Conservation (phyloP, 163 green algal genomes). For the Trebouxia gelatinosa region DNA sequence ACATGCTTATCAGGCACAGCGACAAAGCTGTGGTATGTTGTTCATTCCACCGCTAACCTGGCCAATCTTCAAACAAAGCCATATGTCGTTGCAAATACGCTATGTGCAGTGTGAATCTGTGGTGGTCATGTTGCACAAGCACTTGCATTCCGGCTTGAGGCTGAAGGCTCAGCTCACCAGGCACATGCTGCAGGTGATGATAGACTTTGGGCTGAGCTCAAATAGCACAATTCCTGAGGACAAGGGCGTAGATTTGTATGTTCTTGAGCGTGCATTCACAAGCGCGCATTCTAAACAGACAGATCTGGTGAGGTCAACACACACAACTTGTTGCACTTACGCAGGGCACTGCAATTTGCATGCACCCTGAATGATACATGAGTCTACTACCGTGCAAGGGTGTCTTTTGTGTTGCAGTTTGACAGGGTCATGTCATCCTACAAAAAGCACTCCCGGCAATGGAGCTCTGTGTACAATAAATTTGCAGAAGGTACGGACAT, state of each 20-base stretch:
- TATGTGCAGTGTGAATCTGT: no score
- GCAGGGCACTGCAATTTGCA: neutral
- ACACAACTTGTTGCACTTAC: neutral
- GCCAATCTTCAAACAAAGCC: neutral
- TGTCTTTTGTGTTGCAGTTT: constrained; percentile 61
- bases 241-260: constrained; percentile 92
- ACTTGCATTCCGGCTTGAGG: neutral
- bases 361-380: neutral
- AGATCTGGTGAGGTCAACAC: constrained; percentile 2
- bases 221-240: constrained; percentile 83
- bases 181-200: constrained; percentile 63
- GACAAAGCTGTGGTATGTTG: constrained; percentile 32
- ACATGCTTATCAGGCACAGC: constrained; percentile 73
- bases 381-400: neutral
- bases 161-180: neutral
- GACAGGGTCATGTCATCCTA: constrained; percentile 73
- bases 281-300: constrained; percentile 61
- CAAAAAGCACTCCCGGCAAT: constrained; percentile 61
- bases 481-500: constrained; percentile 67
- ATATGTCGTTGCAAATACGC: no score
- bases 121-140: neutral
- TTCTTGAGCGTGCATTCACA: constrained; percentile 83
- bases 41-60: neutral
- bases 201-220: constrained; percentile 87
- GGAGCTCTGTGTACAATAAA: constrained; percentile 77